Conservation (phyloP, 257 asterid species). For the Mentha longifolia region DNA sequence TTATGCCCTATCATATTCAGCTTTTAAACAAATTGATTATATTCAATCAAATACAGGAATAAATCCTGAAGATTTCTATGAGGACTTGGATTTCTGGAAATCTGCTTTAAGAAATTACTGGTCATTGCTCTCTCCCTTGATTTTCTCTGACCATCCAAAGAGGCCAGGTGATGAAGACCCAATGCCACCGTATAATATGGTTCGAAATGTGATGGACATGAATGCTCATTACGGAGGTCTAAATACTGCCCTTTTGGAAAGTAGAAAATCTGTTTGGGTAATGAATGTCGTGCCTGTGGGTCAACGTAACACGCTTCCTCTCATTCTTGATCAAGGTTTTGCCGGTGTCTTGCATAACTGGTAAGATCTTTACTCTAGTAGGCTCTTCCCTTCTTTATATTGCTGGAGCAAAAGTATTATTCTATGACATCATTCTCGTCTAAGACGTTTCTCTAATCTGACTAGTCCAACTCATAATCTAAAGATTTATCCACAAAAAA, state of each 20-base stretch:
- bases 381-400: slow-evolving; percentile 16
- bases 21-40: slow-evolving; percentile 20
- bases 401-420: background rate
- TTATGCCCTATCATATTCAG: slow-evolving; percentile 22
- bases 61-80: slow-evolving; percentile 68
- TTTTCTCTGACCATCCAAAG: slow-evolving; percentile 98
- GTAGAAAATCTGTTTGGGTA: slow-evolving; percentile 84
- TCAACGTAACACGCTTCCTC: slow-evolving; percentile 70
- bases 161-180: slow-evolving; percentile 98
- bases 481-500: no score
- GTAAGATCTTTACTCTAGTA: slow-evolving; percentile 44
- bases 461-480: no score
- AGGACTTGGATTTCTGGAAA: slow-evolving; percentile 80
- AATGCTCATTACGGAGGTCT: slow-evolving; percentile 87
- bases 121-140: slow-evolving; percentile 94
- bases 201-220: slow-evolving; percentile 97
- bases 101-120: slow-evolving; percentile 79
- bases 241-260: slow-evolving; percentile 69
- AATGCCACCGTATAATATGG: slow-evolving; percentile 88
- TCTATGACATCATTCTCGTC: no score
- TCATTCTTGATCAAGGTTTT: slow-evolving; percentile 76
- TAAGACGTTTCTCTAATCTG: background rate
- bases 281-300: slow-evolving; percentile 93
- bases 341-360: slow-evolving; percentile 87
- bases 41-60: slow-evolving; percentile 58